A percentile compares a stretch with the other conserved stretches of the same genome.
phyloP scores from a whole-genome alignment of 2,329 filamentous ascomycete species.

The Xylaria hypoxylon region DNA sequence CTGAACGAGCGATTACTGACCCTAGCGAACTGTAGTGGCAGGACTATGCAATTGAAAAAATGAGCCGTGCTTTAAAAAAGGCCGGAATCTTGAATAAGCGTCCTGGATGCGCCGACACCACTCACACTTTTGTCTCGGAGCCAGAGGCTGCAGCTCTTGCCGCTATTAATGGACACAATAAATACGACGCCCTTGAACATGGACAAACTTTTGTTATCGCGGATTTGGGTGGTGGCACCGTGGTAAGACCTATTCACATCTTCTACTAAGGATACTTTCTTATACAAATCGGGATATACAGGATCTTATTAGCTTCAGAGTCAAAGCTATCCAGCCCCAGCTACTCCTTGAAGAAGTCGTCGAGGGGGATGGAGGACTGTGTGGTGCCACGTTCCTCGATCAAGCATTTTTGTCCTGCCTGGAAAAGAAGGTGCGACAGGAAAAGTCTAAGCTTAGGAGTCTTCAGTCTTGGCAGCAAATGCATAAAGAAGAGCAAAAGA shows the following conservation, averaged over 20 bases:
- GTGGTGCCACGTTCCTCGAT: constrained; percentile 57
- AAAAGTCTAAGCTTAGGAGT: background rate
- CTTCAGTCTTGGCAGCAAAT: constrained; percentile 21
- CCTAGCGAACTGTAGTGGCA: no score
- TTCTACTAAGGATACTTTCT: background rate
- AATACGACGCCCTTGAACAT: background rate
- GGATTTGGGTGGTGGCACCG: constrained; percentile 51
- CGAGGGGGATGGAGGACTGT: constrained; percentile 54
- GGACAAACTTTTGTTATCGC: constrained; percentile 46
- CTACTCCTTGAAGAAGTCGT: constrained; percentile 54
- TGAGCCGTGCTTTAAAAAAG: constrained; percentile 51
- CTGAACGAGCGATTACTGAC: no score
- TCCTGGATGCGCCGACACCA: constrained; percentile 42
- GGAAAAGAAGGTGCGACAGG: constrained; percentile 39
- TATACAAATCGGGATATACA: constrained; percentile 36
- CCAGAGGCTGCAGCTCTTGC: constrained; percentile 60
- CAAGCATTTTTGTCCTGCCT: constrained; percentile 52
- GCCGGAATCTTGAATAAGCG: constrained; percentile 53
- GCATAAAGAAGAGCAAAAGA: constrained; percentile 15
- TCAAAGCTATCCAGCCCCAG: constrained; percentile 24
- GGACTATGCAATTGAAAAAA: constrained; percentile 52
- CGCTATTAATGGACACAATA: constrained; percentile 50
- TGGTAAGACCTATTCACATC: constrained; percentile 16
- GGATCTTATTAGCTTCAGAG: constrained; percentile 57
- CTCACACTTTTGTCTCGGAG: constrained; percentile 55